These are phyloP conservation scores for Capronia epimyces DNA, from an alignment of 2,329 filamentous ascomycete species.

Conservation along the genomic window DNA sequence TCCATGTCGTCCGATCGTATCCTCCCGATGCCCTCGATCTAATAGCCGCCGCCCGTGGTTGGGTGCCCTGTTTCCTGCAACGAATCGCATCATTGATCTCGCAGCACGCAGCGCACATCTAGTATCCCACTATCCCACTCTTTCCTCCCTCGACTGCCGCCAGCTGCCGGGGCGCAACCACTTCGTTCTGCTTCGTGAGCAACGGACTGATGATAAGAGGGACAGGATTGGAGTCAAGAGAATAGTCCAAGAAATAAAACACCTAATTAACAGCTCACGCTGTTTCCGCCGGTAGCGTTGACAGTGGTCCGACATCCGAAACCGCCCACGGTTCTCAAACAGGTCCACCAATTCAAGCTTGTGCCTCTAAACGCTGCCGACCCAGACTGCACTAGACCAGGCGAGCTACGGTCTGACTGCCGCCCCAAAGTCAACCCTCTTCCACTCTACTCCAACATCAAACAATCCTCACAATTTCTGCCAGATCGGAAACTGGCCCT, in stretches of 20 bases:
- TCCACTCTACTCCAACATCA: constrained; percentile 8
- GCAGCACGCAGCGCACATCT: constrained; percentile 20
- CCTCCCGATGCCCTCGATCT: constrained; percentile 11
- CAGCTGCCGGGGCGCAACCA: constrained; percentile 2
- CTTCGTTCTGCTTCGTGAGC: not conserved
- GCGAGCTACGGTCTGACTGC: constrained; percentile 17
- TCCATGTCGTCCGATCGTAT: not conserved
- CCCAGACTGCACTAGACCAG: not conserved
- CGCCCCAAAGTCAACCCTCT: constrained; percentile 17
- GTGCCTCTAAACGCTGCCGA: not conserved
- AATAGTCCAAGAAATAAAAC: not conserved
- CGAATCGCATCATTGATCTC: constrained; percentile 18
- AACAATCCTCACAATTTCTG: constrained; percentile 26
- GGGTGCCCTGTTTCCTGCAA: constrained; percentile 14
- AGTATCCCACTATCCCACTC: constrained; percentile 3
- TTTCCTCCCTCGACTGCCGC: constrained; percentile 3
- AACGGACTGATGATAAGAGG: not conserved
- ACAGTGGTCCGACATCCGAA: constrained; percentile 2
- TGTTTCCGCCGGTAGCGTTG: not conserved
- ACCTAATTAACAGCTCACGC: not conserved
- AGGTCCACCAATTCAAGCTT: not conserved
- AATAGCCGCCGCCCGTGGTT: constrained; percentile 17
- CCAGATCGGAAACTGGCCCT: constrained; percentile 27
- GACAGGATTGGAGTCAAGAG: not conserved
- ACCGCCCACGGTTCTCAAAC: not conserved